phyloP scores from a whole-genome alignment of 2,329 filamentous ascomycete species.

The Trichoderma hamatum region DNA sequence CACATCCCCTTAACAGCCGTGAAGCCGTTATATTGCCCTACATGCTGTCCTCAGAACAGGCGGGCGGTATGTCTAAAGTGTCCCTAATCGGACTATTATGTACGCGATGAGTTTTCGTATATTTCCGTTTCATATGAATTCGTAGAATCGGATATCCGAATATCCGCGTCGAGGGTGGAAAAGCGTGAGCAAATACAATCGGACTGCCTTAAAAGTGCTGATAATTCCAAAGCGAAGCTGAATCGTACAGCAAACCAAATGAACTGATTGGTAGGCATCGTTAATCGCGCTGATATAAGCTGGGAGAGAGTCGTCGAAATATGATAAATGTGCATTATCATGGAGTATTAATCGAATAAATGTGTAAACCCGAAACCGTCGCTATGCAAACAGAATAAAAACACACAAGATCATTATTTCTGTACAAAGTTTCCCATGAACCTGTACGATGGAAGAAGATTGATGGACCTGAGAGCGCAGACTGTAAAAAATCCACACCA shows the following conservation, averaged over 20 bases:
- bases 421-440: constrained; percentile 35
- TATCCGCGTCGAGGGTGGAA: background rate
- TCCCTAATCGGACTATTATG: constrained; percentile 16
- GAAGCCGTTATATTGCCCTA: background rate
- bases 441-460: background rate
- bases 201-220: background rate
- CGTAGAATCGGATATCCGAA: constrained; percentile 5
- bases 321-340: constrained; percentile 16
- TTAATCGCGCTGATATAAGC: constrained; percentile 7
- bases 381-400: constrained; percentile 44
- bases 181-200: constrained; percentile 9
- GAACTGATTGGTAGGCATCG: background rate
- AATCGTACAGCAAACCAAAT: background rate
- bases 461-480: background rate
- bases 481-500: background rate
- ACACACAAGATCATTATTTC: constrained; percentile 31
- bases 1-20: constrained; percentile 14
- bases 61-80: constrained; percentile 4
- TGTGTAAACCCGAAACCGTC: constrained; percentile 36
- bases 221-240: background rate
- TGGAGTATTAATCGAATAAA: constrained; percentile 30
- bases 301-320: constrained; percentile 2
- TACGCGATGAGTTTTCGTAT: background rate
- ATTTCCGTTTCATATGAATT: constrained; percentile 4
- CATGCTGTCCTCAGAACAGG: constrained; percentile 16